Percentiles rank a stretch among this genome's conserved stretches.
Evolutionary conservation across 306 rosid genomes (phyloP).

Genomic region (Rubus idaeus): DNA sequence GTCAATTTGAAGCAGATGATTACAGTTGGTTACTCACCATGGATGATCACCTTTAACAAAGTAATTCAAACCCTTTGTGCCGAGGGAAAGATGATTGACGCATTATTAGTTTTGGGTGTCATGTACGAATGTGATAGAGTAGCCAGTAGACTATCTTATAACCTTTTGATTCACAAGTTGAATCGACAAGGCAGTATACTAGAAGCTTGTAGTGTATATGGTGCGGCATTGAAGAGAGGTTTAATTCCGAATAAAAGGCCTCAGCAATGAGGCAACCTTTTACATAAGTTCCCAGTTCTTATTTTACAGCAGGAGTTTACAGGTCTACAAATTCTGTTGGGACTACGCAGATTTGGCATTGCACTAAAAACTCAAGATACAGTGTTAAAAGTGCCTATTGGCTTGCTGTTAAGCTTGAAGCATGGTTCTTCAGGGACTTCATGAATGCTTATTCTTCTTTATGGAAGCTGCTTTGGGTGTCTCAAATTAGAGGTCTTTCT

Average conservation of each 20-base stretch:
- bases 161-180: constrained; percentile 46
- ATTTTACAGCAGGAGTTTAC: neutral
- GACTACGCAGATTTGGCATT: neutral
- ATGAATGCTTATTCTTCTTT: neutral
- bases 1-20: constrained; percentile 46
- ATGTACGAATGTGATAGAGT: constrained; percentile 37
- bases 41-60: constrained; percentile 26
- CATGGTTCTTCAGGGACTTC: neutral
- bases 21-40: constrained; percentile 41
- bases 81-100: constrained; percentile 43
- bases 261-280: neutral
- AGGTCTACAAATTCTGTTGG: neutral
- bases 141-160: constrained; percentile 34
- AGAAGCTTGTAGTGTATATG: constrained; percentile 44
- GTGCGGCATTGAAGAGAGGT: constrained; percentile 64
- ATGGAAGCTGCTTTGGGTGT: neutral
- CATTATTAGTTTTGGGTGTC: constrained; percentile 41
- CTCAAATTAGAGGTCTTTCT: neutral
- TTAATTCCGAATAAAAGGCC: constrained; percentile 36
- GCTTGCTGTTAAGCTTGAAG: neutral
- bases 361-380: neutral
- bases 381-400: neutral
- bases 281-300: neutral
- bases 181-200: constrained; percentile 36
- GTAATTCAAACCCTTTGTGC: constrained; percentile 56